Evolutionary conservation across 176 grass and related monocot species (phyloP), one percentile per base, ranked within the genome.

Genomic region (Phyllostachys edulis): DNA sequence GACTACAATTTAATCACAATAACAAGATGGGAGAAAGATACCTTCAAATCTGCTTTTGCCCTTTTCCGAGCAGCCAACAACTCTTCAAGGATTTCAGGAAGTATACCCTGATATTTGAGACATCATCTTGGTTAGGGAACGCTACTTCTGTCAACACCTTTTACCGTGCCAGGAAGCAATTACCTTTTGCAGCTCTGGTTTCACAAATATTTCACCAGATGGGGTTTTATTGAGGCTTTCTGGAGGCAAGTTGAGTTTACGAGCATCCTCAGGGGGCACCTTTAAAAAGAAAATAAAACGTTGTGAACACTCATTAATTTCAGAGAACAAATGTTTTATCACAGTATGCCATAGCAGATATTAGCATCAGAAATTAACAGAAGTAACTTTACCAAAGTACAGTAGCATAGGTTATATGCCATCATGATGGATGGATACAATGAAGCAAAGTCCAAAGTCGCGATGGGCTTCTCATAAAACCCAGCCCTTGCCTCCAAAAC

Each of bases 351-450:
- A 32, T 55, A 27, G 18, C 60, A 87, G 18, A 34, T 80, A 75
- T 54, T 63, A 52, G 40, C 46, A 64, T 73, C 67, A 69, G 73
- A 61, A 79, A 61, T 27, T 73, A 5, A 71, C 16, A 59, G 26
- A 56, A 80, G 32, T 47, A 23, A 73, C 71, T 69, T 92, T 98
- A 98, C 96, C 91, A 98, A 93, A 79, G 93, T 98, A 87, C 96
- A 98, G 71, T 98, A 98, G 78, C 96, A 98, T 65, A 98, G 78
- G 87, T 98, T 98, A 89, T 98, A 94, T 64, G 96, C 96, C 96
- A 98, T 98, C 96, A 98, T 98, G 79, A 98, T 95, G 73, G 96
- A 98, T 81, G 96, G 96, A 87, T 98, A 98, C 78, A 98, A 83
- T 70, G 96, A 98, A 93, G 96, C 96, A 85, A 98, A 98, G 84